These are phyloP conservation scores for Botryotinia globosa DNA, from an alignment of 2,329 filamentous ascomycete genomes.

Conservation along the genomic window DNA sequence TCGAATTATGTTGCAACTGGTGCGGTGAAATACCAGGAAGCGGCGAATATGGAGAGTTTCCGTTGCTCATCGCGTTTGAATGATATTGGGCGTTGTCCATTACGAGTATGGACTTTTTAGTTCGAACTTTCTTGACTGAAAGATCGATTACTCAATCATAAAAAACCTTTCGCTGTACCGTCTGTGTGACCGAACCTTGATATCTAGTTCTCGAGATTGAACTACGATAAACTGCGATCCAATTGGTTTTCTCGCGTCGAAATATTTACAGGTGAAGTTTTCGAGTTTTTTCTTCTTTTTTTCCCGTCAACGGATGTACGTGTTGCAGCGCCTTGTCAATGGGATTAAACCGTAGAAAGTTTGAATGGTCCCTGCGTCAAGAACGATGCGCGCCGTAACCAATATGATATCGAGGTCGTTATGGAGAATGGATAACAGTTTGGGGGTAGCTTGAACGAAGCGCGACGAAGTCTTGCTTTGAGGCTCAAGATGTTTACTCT, in stretches of 20 bases:
- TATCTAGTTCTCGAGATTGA: background rate
- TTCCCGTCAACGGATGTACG: slow-evolving; percentile 3
- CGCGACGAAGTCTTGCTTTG: slow-evolving; percentile 12
- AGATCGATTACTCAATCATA: slow-evolving; percentile 15
- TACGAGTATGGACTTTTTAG: slow-evolving; percentile 13
- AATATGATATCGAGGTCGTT: slow-evolving; percentile 6
- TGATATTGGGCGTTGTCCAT: slow-evolving; percentile 37
- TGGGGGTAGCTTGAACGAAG: slow-evolving; percentile 16
- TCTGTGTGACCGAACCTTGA: background rate
- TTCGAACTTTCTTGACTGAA: slow-evolving; percentile 9
- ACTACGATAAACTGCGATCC: background rate
- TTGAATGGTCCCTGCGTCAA: slow-evolving; percentile 1
- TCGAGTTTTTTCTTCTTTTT: slow-evolving; percentile 5
- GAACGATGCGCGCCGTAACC: slow-evolving; percentile 10
- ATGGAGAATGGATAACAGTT: slow-evolving; percentile 12
- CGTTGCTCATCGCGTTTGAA: slow-evolving; percentile 34
- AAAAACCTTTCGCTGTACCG: background rate
- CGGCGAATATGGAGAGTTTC: slow-evolving; percentile 33
- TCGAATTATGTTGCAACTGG: slow-evolving; percentile 42
- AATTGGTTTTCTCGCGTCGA: slow-evolving; percentile 12
- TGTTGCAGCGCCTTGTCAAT: background rate
- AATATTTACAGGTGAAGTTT: background rate
- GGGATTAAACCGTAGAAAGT: background rate
- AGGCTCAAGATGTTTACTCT: slow-evolving; percentile 21
- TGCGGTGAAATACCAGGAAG: slow-evolving; percentile 39